Percentiles rank a stretch among this genome's conserved stretches.
Evolutionary conservation across 495 filamentous ascomycete genomes (phyloP).

Genomic region (Echria macrotheca): DNA sequence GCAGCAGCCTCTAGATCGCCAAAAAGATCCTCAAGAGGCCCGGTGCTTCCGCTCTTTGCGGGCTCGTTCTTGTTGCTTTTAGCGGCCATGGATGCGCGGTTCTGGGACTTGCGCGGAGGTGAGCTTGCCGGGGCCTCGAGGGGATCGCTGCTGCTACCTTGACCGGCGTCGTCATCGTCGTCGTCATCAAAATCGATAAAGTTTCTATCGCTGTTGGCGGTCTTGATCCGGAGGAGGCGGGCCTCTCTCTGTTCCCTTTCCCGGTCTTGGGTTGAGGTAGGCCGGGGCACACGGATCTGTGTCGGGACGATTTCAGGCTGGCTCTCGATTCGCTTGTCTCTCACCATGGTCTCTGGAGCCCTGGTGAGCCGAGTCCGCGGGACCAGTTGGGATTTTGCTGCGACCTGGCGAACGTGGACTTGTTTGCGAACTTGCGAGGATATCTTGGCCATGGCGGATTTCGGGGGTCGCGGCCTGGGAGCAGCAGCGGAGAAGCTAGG

Average conservation of each 20-base stretch:
- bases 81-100: no score
- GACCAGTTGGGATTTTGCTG: no score
- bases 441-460: conserved; percentile 24
- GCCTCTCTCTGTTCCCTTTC: conserved; percentile 18
- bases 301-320: conserved; percentile 17
- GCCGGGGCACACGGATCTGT: conserved; percentile 7
- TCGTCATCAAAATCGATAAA: conserved; percentile 21
- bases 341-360: conserved; percentile 34
- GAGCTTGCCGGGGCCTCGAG: no score
- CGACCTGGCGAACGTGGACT: no score
- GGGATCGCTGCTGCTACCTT: no score
- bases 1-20: conserved; percentile 2
- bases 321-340: conserved; percentile 27
- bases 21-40: conserved; percentile 16
- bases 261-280: conserved; percentile 2
- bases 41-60: no score
- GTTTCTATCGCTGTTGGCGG: conserved; percentile 4
- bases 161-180: conserved; percentile 5
- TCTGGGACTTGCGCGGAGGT: no score
- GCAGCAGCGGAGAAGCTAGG: conserved; percentile 3
- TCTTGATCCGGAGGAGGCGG: conserved; percentile 27
- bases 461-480: background rate
- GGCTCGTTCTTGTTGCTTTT: no score
- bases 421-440: no score
- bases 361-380: no score